Evolutionary conservation across 1,139 yeast genomes (phyloP).

Genomic region (Citeromyces hawaiiensis): DNA sequence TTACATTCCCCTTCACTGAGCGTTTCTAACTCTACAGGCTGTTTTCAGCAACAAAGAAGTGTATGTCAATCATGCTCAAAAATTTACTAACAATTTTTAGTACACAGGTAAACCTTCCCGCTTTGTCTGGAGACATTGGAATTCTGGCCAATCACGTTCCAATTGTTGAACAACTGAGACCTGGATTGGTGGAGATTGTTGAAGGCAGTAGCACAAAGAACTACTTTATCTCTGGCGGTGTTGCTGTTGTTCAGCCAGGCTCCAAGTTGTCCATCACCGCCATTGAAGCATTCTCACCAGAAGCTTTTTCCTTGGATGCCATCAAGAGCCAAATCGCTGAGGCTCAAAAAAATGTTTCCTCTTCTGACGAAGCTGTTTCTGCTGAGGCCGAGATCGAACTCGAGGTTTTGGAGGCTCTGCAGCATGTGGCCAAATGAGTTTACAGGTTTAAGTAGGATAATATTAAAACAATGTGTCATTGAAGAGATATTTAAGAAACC

Average conservation of each 20-base stretch:
- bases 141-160: conserved; percentile 97
- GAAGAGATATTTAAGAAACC: background rate
- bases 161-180: conserved; percentile 89
- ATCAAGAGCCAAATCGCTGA: conserved; percentile 77
- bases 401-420: conserved; percentile 92
- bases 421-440: conserved; percentile 55
- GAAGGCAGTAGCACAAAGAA: conserved; percentile 66
- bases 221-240: conserved; percentile 92
- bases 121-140: conserved; percentile 95
- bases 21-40: conserved; percentile 14
- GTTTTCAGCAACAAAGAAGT: conserved; percentile 28
- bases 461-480: background rate
- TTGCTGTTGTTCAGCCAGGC: conserved; percentile 94
- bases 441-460: background rate
- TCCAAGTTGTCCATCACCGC: conserved; percentile 86
- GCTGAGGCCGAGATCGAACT: conserved; percentile 94
- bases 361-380: conserved; percentile 78
- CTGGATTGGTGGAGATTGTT: conserved; percentile 90
- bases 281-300: conserved; percentile 90
- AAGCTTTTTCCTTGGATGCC: conserved; percentile 72
- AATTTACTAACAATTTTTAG: conserved; percentile 17
- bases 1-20: conserved; percentile 4
- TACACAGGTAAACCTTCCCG: conserved; percentile 93
- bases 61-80: conserved; percentile 14
- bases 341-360: conserved; percentile 84